Conservation (phyloP, 306 rosid genomes). For the Geum urbanum region DNA sequence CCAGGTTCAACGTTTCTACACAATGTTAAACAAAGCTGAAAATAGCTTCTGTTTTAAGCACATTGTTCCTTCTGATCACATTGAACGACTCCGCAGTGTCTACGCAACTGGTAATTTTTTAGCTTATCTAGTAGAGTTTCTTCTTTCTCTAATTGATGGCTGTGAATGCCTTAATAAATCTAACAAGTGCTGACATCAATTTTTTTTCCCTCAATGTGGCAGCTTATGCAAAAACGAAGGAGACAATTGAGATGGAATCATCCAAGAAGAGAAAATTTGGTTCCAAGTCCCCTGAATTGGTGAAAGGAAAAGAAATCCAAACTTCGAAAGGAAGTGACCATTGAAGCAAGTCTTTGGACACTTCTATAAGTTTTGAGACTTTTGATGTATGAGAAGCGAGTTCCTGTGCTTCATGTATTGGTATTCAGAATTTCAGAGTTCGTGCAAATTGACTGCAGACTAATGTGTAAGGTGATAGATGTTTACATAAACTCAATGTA, state of each 20-base stretch:
- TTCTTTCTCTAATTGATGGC: background rate
- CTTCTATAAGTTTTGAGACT: background rate
- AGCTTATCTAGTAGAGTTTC: background rate
- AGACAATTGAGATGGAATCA: slow-evolving; percentile 44
- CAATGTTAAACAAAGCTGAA: slow-evolving; percentile 73
- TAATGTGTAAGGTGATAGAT: background rate
- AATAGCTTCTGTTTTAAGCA: slow-evolving; percentile 49
- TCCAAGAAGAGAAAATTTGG: slow-evolving; percentile 43
- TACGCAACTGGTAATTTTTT: slow-evolving; percentile 64
- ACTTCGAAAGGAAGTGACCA: slow-evolving; percentile 15
- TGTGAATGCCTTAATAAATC: slow-evolving; percentile 16
- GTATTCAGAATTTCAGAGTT: background rate
- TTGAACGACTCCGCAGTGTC: slow-evolving; percentile 50
- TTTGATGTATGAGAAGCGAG: background rate
- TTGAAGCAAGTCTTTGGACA: slow-evolving; percentile 3
- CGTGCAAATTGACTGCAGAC: background rate
- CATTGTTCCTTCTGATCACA: slow-evolving; percentile 46
- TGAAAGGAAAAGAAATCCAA: slow-evolving; percentile 19
- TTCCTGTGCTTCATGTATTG: background rate
- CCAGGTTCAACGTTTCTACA: slow-evolving; percentile 78
- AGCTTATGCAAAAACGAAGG: slow-evolving; percentile 66
- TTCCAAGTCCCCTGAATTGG: slow-evolving; percentile 28
- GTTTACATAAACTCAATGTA: background rate
- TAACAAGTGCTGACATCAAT: background rate
- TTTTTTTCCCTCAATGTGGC: slow-evolving; percentile 19